Base-by-base conservation (phyloP, 2,329 filamentous ascomycete species). In the Endoconidiophora polonica region DNA sequence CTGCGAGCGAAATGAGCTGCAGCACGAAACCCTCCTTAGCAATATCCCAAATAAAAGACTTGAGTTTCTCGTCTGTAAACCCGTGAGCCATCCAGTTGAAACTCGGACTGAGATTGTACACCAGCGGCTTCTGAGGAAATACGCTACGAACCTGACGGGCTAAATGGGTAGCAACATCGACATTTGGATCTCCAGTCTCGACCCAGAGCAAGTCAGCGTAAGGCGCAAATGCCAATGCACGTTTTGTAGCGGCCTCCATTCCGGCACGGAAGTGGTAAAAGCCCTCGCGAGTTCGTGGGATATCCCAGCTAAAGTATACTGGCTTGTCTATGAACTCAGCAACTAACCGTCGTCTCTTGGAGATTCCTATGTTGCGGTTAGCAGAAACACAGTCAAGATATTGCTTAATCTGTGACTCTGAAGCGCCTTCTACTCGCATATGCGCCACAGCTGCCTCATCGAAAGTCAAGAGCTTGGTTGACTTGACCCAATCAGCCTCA, bases 1-100 rank as follows among this genome's bases (percentile, higher is more conserved):
- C 79, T 0, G 79, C 79, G 12, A 83, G 68, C 14, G 76, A 80
- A 53, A 83, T 74, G 24, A 83, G 70, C 66, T 83, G 79, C 58
- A 82, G 65, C 7, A 78, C 77, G 61, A 80, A 90, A 54, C 90
- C 90, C 59, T 95, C 83, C 62, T 81, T 79, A 6, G 88, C 91
- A 56, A 98, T 78, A 63, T 96, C 90, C 90, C 90, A 96, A 58
- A 98, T 84, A 64, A 98, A 98, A 4, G 77, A 86, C 67, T 83
- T 86, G 50, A 98, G 73, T 4, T 82, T 81, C 54, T 78, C 79
- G 55, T 87, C 79, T 2, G 76, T 81, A 66, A 96, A 98, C 26
- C 90, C 91, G 62, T 96, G 88, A 9, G 79, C 79, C 78, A 93
- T 91, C 91, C 91, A 98, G 72, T 98, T 96, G 74, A 98, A 98